Percentiles rank a stretch among this genome's conserved stretches.
Evolutionary conservation across 371 early-diverging fungal genomes (phyloP).

Genomic region (Lichtheimia ornata): DNA sequence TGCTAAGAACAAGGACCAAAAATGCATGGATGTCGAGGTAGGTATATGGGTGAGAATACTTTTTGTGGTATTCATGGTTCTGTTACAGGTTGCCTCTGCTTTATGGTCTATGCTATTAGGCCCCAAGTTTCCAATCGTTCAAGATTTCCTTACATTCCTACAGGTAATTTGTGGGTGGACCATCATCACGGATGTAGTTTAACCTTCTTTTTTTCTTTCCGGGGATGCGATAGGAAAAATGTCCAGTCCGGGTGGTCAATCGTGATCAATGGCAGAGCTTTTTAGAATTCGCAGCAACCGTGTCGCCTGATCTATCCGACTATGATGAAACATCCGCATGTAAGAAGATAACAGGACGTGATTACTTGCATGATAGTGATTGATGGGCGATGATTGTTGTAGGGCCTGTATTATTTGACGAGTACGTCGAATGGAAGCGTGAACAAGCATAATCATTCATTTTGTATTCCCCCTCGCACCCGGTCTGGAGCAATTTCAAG

Average conservation of each 20-base stretch:
- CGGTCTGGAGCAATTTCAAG: too few species aligned
- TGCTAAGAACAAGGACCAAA: conserved; percentile 69
- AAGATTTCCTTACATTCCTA: conserved; percentile 57
- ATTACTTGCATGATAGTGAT: too few species aligned
- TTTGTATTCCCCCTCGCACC: too few species aligned
- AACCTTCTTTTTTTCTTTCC: background rate
- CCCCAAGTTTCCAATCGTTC: conserved; percentile 44
- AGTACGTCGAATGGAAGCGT: conserved; percentile 66
- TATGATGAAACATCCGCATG: conserved; percentile 76
- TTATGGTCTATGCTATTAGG: conserved; percentile 60
- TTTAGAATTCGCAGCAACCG: conserved; percentile 61
- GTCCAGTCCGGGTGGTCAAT: conserved; percentile 70
- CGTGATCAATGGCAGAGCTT: conserved; percentile 77
- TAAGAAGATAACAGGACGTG: conserved; percentile 28
- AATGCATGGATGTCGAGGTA: conserved; percentile 70
- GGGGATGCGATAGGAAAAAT: conserved; percentile 30
- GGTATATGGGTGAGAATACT: background rate
- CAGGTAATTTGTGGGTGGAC: conserved; percentile 18
- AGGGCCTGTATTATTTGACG: conserved; percentile 73
- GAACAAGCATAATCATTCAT: background rate
- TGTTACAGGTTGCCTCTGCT: conserved; percentile 51
- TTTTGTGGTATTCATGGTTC: background rate
- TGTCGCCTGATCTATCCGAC: conserved; percentile 51
- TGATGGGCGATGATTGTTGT: background rate
- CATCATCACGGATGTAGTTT: too few species aligned